Evolutionary conservation across 1,139 yeast genomes (phyloP).

Genomic region (Geotrichum candidum): DNA sequence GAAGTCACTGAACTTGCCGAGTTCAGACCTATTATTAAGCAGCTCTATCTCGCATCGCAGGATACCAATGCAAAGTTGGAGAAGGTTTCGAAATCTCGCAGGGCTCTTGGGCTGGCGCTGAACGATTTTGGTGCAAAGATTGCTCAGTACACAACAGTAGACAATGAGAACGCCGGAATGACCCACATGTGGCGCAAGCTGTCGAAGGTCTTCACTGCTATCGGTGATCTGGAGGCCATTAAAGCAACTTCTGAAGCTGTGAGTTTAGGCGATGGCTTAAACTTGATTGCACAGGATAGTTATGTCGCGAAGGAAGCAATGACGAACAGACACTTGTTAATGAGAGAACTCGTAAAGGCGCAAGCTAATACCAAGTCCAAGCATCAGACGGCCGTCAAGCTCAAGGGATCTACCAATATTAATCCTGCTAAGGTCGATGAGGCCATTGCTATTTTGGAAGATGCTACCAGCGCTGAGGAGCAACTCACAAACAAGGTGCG

Average conservation of each 20-base stretch:
- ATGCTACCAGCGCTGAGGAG: constrained; percentile 73
- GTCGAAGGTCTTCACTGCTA: constrained; percentile 58
- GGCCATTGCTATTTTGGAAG: constrained; percentile 72
- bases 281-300: constrained; percentile 61
- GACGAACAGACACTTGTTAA: constrained; percentile 83
- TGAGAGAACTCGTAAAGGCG: constrained; percentile 81
- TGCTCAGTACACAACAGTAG: constrained; percentile 45
- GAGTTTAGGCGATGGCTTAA: constrained; percentile 69
- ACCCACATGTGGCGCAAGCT: constrained; percentile 75
- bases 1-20: constrained; percentile 73
- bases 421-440: constrained; percentile 90
- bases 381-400: constrained; percentile 67
- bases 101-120: constrained; percentile 50
- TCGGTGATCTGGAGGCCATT: constrained; percentile 72
- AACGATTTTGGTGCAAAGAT: constrained; percentile 63
- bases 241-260: constrained; percentile 73
- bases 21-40: constrained; percentile 80
- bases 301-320: constrained; percentile 87
- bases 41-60: constrained; percentile 57
- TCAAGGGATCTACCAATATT: constrained; percentile 67
- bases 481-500: constrained; percentile 67
- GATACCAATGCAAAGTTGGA: constrained; percentile 54
- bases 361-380: constrained; percentile 65
- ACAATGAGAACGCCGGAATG: constrained; percentile 59
- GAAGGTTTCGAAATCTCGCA: constrained; percentile 49